A percentile compares a stretch with the other conserved stretches of the same genome.
These are phyloP conservation scores for Parsonsia alboflavescens DNA, from an alignment of 257 asterid species.

Conservation along the genomic window DNA sequence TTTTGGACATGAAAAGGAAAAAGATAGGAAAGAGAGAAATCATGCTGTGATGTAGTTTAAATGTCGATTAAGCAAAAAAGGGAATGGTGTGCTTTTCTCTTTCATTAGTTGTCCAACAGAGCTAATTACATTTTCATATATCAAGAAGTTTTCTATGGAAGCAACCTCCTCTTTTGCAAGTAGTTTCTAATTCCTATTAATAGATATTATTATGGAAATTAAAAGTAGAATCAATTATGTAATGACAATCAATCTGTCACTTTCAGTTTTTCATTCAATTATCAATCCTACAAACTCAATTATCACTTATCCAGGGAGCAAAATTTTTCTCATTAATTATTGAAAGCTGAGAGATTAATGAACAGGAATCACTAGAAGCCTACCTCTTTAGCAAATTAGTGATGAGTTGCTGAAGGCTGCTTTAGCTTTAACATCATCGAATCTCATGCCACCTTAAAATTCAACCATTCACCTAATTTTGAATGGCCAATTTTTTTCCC, in stretches of 20 bases:
- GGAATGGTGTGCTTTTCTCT: not conserved
- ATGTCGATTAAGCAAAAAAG: not conserved
- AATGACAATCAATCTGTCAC: not conserved
- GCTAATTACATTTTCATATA: not conserved
- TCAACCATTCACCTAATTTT: conserved; percentile 22
- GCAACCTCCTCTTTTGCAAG: not conserved
- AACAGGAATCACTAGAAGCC: not conserved
- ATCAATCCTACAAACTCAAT: not conserved
- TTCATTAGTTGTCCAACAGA: not conserved
- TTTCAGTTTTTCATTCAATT: not conserved
- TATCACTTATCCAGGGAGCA: not conserved
- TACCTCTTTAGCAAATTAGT: not conserved
- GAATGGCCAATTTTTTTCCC: not conserved
- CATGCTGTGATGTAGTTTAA: not conserved
- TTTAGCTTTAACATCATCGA: conserved; percentile 23
- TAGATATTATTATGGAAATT: not conserved
- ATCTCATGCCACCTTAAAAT: conserved; percentile 30
- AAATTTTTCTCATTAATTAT: not conserved
- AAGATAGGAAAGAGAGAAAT: not conserved
- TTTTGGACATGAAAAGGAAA: not conserved
- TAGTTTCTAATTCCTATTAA: not conserved
- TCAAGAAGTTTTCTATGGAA: not conserved
- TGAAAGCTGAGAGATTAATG: not conserved
- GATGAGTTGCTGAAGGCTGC: not conserved
- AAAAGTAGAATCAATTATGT: not conserved